These are phyloP conservation scores for Mycena floridula DNA, from an alignment of 768 basidiomycete species.

Conservation along the genomic window DNA sequence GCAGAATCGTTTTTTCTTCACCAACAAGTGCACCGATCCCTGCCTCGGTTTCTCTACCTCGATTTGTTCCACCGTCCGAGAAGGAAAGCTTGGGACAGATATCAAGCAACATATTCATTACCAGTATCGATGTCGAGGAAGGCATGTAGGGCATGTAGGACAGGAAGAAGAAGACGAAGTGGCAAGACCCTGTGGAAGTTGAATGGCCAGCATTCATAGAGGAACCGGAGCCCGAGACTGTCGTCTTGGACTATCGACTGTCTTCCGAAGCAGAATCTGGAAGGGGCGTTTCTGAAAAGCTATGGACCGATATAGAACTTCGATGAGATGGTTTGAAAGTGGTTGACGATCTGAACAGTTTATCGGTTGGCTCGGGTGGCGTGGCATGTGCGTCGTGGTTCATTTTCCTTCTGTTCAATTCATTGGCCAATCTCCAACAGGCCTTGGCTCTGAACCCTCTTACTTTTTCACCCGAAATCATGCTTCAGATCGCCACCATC, in stretches of 20 bases:
- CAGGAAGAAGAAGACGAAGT: slow-evolving; percentile 25
- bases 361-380: slow-evolving; percentile 49
- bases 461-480: slow-evolving; percentile 54
- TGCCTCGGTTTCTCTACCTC: slow-evolving; percentile 16
- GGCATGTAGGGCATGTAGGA: slow-evolving; percentile 34
- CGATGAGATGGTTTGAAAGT: slow-evolving; percentile 9
- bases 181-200: slow-evolving; percentile 15
- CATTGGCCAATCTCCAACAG: slow-evolving; percentile 28
- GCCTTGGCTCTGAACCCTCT: slow-evolving; percentile 50
- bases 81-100: slow-evolving; percentile 40
- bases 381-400: slow-evolving; percentile 5
- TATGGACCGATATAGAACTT: slow-evolving; percentile 20
- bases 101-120: slow-evolving; percentile 63
- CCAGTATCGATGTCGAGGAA: slow-evolving; percentile 64
- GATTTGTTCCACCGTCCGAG: slow-evolving; percentile 60
- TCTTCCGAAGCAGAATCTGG: slow-evolving; percentile 9
- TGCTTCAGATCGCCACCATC: slow-evolving; percentile 23
- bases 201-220: too few species aligned
- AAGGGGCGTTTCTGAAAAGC: slow-evolving; percentile 19
- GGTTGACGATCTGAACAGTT: slow-evolving; percentile 18
- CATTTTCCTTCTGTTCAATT: background rate
- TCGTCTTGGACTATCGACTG: slow-evolving; percentile 34
- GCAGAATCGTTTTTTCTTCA: slow-evolving; percentile 47
- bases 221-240: slow-evolving; percentile 3
- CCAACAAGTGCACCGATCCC: slow-evolving; percentile 1